Evolutionary conservation across 2,329 filamentous ascomycete species (phyloP), one percentile per base, ranked within the genome.

Genomic region (Mariannaea sp.): DNA sequence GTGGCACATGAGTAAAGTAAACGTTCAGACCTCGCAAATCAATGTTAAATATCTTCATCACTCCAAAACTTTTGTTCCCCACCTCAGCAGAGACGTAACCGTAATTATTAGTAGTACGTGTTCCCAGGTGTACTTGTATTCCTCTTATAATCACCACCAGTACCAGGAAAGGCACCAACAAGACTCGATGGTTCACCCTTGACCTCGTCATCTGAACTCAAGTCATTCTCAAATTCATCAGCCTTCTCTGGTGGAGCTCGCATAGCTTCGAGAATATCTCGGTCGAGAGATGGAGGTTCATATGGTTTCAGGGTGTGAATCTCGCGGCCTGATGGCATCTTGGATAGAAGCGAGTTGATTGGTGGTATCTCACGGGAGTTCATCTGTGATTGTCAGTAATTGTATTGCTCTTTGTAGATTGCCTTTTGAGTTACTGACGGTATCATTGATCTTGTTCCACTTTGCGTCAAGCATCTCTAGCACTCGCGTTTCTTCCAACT

Each of bases 361-460:
- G 88, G 80, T 0, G 92, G 91, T 26, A 97, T 81, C 2, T 78
- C 50, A 69, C 96, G 91, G 0, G 91, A 87, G 55, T 92, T 90
- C 65, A 96, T 87, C 85, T 93, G 56, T 24, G 16, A 12, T 29
- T 1, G 42, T 57, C 50, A 65, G 58, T 53, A 30, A 46, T 29
- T 55, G 50, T 24, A n/a, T n/a, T n/a, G 46, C 22, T 24, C 26
- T 3, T 5, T 3, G 2, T 2, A 2, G 9, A 5, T 32, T 1
- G 0, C 7, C n/a, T 10, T 3, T 5, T 8, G 2, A 1, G 4
- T 3, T 5, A 58, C 84, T 75, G 74, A 95, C 90, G 14, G 90
- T 96, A 71, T 97, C 91, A 68, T 99, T 99, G 73, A 92, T 85
- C 74, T 92, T 94, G 57, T 84, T 85, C 93, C 94, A 97, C 70